Conservation (phyloP, 805 yeast genomes). For the Yarrowia sp. region DNA sequence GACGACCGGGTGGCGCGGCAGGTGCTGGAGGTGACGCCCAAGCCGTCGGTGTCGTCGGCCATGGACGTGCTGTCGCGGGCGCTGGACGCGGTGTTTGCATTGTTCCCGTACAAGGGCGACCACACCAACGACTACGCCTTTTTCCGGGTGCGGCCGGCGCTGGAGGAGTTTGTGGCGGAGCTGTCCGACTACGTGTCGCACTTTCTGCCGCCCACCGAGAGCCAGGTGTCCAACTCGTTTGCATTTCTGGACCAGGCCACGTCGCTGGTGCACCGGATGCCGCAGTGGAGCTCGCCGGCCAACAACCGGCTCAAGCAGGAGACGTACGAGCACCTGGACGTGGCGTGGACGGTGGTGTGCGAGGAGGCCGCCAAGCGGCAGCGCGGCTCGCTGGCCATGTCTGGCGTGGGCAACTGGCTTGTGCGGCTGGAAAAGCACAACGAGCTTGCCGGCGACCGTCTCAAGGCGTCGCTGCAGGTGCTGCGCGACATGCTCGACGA, state of each 20-base stretch:
- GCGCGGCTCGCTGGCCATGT: conserved; percentile 36
- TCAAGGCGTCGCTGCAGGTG: conserved; percentile 21
- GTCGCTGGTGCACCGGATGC: conserved; percentile 64
- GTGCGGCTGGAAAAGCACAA: conserved; percentile 26
- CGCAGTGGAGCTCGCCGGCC: conserved; percentile 62
- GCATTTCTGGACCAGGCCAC: conserved; percentile 70
- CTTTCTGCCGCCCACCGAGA: conserved; percentile 74
- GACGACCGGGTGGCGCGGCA: conserved; percentile 69
- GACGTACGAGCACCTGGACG: conserved; percentile 30
- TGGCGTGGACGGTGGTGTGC: conserved; percentile 29
- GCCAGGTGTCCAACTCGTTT: conserved; percentile 60
- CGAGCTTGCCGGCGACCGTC: conserved; percentile 35
- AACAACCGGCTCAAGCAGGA: conserved; percentile 49
- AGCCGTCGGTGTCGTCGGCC: conserved; percentile 62
- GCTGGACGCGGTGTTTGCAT: conserved; percentile 54
- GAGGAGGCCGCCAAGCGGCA: conserved; percentile 37
- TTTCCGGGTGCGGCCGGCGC: conserved; percentile 69
- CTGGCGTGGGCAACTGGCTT: conserved; percentile 29
- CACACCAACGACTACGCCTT: conserved; percentile 76
- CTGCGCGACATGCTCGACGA: conserved; percentile 24
- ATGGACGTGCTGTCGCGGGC: conserved; percentile 58
- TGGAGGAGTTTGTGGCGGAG: conserved; percentile 72
- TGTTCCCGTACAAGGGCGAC: conserved; percentile 80
- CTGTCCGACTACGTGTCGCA: conserved; percentile 76
- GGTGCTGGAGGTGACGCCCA: conserved; percentile 61